phyloP scores from a whole-genome alignment of 495 filamentous ascomycete genomes.

The Viridothelium virens region DNA sequence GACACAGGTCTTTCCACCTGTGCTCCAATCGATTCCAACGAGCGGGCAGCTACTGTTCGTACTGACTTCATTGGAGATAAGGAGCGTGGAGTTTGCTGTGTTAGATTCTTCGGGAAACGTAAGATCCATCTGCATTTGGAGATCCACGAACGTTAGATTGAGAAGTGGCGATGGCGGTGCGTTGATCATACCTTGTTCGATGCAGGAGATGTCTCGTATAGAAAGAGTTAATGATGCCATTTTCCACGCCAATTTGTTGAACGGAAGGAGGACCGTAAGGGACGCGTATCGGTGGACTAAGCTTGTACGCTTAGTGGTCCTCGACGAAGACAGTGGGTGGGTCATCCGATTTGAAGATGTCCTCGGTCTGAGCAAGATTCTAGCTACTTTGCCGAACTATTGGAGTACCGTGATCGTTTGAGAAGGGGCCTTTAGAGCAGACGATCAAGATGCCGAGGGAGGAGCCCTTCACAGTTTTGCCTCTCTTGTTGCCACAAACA shows the following conservation, averaged over 20 bases:
- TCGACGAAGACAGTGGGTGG: background rate
- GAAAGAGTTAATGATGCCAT: too few relatives aligned
- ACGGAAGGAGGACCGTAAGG: background rate
- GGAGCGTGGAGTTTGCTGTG: background rate
- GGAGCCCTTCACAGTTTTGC: constrained; percentile 19
- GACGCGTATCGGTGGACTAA: background rate
- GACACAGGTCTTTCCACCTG: background rate
- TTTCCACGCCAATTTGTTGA: too few relatives aligned
- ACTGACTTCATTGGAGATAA: background rate
- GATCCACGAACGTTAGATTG: background rate
- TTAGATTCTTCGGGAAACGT: background rate
- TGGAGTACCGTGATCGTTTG: too few relatives aligned
- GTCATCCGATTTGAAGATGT: background rate
- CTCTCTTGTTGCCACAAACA: constrained; percentile 31
- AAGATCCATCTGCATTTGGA: background rate
- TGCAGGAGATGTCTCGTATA: too few relatives aligned
- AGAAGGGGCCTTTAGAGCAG: too few relatives aligned
- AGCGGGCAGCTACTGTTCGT: background rate
- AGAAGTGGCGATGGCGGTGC: too few relatives aligned
- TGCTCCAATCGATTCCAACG: constrained; percentile 2
- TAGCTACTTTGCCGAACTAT: background rate
- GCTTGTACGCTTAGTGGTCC: background rate
- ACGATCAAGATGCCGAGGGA: background rate
- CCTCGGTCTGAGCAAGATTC: background rate
- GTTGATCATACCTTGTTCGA: too few relatives aligned